A percentile compares a stretch with the other conserved stretches of the same genome.
Evolutionary conservation across 2,329 filamentous ascomycete species (phyloP).

Genomic region (Didymella pomorum): DNA sequence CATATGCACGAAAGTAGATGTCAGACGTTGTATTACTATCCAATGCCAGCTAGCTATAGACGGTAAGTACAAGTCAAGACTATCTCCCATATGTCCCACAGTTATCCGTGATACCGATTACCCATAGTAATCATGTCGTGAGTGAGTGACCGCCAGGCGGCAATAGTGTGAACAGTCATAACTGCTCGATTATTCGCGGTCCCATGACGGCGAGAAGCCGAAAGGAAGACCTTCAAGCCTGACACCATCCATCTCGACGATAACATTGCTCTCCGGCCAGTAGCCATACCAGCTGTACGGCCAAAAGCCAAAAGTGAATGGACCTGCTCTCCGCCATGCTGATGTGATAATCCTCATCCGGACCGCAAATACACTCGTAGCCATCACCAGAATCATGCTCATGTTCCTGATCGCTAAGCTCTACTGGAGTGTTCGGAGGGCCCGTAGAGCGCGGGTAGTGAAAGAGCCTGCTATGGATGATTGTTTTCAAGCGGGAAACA

Average conservation of each 20-base stretch:
- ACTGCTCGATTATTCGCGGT: constrained; percentile 5
- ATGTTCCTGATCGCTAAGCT: background rate
- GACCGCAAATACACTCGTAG: background rate
- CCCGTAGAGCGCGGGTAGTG: background rate
- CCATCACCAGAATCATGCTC: background rate
- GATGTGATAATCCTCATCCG: constrained; percentile 10
- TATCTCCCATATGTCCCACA: constrained; percentile 5
- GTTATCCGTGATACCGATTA: constrained; percentile 3
- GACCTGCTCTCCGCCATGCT: background rate
- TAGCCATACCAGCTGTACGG: background rate
- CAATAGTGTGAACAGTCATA: constrained; percentile 6
- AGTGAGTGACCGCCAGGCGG: constrained; percentile 3
- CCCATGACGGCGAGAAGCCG: background rate
- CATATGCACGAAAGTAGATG: background rate
- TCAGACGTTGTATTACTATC: constrained; percentile 12
- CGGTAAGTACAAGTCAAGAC: constrained; percentile 9
- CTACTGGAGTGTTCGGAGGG: background rate
- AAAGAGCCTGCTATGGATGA: background rate
- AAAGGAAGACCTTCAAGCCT: too few species aligned
- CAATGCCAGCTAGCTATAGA: constrained; percentile 22
- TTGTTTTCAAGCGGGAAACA: background rate
- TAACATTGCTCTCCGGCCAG: background rate
- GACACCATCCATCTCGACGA: too few species aligned
- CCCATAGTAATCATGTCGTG: background rate
- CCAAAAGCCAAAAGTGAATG: background rate